These are phyloP conservation scores for Rhodosporidiobolus sp. DNA, from an alignment of 768 basidiomycete genomes.

Conservation along the genomic window DNA sequence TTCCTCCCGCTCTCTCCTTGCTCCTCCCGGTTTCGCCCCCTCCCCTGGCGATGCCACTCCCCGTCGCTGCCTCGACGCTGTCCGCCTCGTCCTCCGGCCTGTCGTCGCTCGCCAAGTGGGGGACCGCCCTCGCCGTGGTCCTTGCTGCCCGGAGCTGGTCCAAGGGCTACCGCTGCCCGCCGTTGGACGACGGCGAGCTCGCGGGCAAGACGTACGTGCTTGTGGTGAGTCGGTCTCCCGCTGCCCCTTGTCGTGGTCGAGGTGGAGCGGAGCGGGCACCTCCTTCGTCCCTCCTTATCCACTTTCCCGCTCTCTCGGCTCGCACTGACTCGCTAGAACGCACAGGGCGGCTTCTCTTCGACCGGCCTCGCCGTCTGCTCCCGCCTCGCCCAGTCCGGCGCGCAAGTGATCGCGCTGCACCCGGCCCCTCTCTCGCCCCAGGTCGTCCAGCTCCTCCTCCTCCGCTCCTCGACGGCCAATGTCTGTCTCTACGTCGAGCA, in stretches of 20 bases:
- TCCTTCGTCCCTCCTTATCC: conserved; percentile 34
- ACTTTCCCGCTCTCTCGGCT: conserved; percentile 56
- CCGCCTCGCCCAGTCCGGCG: conserved; percentile 67
- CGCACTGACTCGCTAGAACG: background rate
- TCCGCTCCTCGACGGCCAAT: conserved; percentile 69
- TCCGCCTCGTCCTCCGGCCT: background rate
- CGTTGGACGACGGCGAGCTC: conserved; percentile 6
- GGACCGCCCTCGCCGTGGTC: background rate
- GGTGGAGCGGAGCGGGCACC: background rate
- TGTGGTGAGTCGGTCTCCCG: background rate
- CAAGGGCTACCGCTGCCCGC: background rate
- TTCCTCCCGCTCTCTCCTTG: background rate
- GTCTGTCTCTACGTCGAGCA: conserved; percentile 75
- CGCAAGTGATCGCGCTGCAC: conserved; percentile 73
- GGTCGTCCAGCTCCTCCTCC: conserved; percentile 58
- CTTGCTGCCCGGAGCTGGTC: background rate
- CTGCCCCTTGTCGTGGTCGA: background rate
- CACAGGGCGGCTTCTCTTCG: conserved; percentile 24
- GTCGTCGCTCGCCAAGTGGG: conserved; percentile 4
- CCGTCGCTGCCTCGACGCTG: background rate
- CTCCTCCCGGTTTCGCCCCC: conserved; percentile 7
- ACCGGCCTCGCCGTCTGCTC: conserved; percentile 63
- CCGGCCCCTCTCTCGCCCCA: conserved; percentile 59
- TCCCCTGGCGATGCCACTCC: conserved; percentile 9
- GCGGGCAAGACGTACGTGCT: conserved; percentile 25